Base-by-base conservation (phyloP, 371 early-diverging fungal genomes). In the Cokeromyces recurvatus region DNA sequence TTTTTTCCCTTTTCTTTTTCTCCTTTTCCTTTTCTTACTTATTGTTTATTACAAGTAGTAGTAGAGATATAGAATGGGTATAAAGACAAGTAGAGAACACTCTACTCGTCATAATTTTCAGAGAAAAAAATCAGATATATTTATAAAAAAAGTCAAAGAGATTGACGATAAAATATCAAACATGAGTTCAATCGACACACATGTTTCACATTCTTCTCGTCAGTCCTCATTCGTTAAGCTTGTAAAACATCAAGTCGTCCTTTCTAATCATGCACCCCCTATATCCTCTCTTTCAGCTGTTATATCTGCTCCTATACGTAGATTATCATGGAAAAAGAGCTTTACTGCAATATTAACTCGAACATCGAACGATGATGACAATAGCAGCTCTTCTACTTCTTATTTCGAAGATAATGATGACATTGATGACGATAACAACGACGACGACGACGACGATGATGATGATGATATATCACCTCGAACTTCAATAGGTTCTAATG, bases 221-320 rank as follows among this genome's bases (percentile, higher is more conserved):
- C 38, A 43, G 5, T 46, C 22, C 9, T 34, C 50, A 15, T 35
- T 42, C 12, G 51, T 56, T 20, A 49, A 43, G 9, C 45, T 46
- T 21, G 47, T 55, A 19, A 47, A 49, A 42, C 60, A 56, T 22
- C 59, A 55, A 51, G 56, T 51, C 3, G 55, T 55, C 24, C 45
- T 59, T 20, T 55, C 55, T 10, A 56, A 59, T 21, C 59, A 59
- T 46, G 51, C 46, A 24, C 36, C 59, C 32, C 59, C 60, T 17
- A 22, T 60, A 20, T 60, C 60, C 22, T 38, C 61, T 17, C 43
- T 56, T 15, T 57, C 52, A 17, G 47, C 56, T 10, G 24, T 39
- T 10, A 31, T 46, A 15, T 38, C 47, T 2, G 41, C 40, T 5
- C 47, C 47, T 11, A 32, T 36, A 21, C 44, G 53, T 12, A 38